phyloP scores from a whole-genome alignment of 257 asterid species.

The Lycium ferocissimum region DNA sequence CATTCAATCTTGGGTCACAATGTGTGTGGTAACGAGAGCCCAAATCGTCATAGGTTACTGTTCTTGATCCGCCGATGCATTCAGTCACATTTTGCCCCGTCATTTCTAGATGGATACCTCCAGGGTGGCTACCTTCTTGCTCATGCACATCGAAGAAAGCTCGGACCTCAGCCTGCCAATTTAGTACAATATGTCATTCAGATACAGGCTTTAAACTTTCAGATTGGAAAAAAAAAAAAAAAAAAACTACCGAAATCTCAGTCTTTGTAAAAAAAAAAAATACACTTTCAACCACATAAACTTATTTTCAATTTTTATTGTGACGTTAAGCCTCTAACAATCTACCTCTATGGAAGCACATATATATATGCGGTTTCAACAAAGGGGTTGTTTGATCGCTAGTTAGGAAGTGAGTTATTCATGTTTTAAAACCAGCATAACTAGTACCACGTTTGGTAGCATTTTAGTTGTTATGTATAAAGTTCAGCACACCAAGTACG shows the following conservation, averaged over 20 bases:
- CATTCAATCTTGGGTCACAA: conserved; percentile 80
- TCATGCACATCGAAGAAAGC: conserved; percentile 94
- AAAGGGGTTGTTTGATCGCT: too few relatives aligned
- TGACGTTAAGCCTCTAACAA: neutral
- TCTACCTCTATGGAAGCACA: neutral
- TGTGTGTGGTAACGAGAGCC: conserved; percentile 90
- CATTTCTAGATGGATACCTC: conserved; percentile 88
- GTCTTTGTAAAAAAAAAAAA: neutral
- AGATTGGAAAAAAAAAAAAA: neutral
- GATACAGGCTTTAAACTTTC: neutral
- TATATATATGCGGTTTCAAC: neutral
- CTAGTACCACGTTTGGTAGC: too few relatives aligned
- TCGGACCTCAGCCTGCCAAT: conserved; percentile 68
- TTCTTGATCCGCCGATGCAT: conserved; percentile 85
- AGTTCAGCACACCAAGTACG: too few relatives aligned
- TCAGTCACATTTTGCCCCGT: conserved; percentile 90
- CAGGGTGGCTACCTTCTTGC: conserved; percentile 90
- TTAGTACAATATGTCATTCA: neutral
- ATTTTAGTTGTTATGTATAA: too few relatives aligned
- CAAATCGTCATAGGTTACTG: conserved; percentile 72
- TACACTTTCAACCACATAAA: neutral
- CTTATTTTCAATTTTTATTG: neutral
- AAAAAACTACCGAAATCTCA: too few relatives aligned
- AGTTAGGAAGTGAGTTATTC: too few relatives aligned
- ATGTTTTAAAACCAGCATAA: too few relatives aligned